Evolutionary conservation across 2,329 filamentous ascomycete genomes (phyloP).

Genomic region (Clonostachys chloroleuca): DNA sequence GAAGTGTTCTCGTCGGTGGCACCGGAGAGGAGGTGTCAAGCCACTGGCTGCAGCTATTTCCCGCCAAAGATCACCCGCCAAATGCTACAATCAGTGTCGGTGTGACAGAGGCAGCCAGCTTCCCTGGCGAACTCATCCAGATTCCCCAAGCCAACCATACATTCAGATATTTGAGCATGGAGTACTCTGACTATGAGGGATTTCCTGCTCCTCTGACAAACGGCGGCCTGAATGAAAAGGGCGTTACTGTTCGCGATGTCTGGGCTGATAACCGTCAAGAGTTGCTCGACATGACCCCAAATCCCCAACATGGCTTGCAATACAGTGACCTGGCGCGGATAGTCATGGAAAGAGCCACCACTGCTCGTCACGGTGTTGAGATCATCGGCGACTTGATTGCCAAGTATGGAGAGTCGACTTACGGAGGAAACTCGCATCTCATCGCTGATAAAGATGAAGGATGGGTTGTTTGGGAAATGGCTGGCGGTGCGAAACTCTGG

Average conservation of each 20-base stretch:
- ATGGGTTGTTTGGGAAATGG: conserved; percentile 19
- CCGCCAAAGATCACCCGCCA: conserved; percentile 27
- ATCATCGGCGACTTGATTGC: conserved; percentile 30
- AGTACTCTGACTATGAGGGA: conserved; percentile 29
- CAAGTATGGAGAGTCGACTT: conserved; percentile 32
- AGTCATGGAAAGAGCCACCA: conserved; percentile 30
- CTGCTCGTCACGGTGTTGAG: conserved; percentile 32
- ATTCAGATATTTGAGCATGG: conserved; percentile 18
- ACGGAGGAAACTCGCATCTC: conserved; percentile 35
- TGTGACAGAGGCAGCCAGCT: conserved; percentile 28
- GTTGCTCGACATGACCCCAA: conserved; percentile 30
- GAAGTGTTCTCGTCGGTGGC: conserved; percentile 35
- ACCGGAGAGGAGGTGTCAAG: conserved; percentile 41
- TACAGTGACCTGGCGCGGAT: conserved; percentile 33
- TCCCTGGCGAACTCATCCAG: conserved; percentile 19
- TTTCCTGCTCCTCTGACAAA: conserved; percentile 36
- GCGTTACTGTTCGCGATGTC: conserved; percentile 32
- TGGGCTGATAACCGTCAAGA: conserved; percentile 32
- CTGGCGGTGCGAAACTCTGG: conserved; percentile 15
- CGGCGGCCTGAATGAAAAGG: conserved; percentile 34
- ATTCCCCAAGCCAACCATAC: conserved; percentile 17
- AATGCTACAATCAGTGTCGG: conserved; percentile 35
- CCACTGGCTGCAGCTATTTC: conserved; percentile 40
- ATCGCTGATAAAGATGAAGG: conserved; percentile 25
- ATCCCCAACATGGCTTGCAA: conserved; percentile 30